Percentiles rank a stretch among this genome's conserved stretches.
Conservation (phyloP, 306 rosid genomes). For the Trifolium pratense region DNA sequence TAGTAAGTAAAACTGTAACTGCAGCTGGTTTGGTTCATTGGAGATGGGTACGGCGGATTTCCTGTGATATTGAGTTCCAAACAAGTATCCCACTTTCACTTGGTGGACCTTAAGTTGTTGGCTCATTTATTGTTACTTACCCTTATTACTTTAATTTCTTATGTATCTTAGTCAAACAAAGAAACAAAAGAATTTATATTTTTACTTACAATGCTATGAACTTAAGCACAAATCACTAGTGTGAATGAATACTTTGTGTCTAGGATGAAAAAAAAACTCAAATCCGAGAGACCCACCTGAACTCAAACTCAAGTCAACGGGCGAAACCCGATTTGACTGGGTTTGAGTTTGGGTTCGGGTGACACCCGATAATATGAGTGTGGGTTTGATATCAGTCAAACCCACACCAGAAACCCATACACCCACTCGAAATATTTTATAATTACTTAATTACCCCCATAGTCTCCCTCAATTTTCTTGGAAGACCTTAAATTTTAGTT, state of each 20-base stretch:
- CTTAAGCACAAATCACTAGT: slow-evolving; percentile 14
- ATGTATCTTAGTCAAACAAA: slow-evolving; percentile 35
- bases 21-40: slow-evolving; percentile 42
- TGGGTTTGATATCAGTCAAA: no score
- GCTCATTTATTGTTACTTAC: slow-evolving; percentile 29
- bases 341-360: no score
- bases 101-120: slow-evolving; percentile 5
- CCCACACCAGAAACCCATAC: no score
- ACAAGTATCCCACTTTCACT: slow-evolving; percentile 35
- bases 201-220: neutral
- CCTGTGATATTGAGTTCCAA: slow-evolving; percentile 48
- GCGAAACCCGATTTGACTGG: no score
- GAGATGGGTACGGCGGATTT: slow-evolving; percentile 55
- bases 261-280: no score
- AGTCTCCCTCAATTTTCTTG: no score
- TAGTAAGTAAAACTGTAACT: slow-evolving; percentile 24
- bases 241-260: neutral
- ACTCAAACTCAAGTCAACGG: no score
- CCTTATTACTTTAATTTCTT: slow-evolving; percentile 9
- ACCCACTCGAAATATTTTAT: no score
- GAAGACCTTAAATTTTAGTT: no score
- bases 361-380: no score
- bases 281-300: no score
- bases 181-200: slow-evolving; percentile 9
- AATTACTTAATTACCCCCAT: no score